Evolutionary conservation across 176 grass and related monocot species (phyloP).

Genomic region (Musa beccarii): DNA sequence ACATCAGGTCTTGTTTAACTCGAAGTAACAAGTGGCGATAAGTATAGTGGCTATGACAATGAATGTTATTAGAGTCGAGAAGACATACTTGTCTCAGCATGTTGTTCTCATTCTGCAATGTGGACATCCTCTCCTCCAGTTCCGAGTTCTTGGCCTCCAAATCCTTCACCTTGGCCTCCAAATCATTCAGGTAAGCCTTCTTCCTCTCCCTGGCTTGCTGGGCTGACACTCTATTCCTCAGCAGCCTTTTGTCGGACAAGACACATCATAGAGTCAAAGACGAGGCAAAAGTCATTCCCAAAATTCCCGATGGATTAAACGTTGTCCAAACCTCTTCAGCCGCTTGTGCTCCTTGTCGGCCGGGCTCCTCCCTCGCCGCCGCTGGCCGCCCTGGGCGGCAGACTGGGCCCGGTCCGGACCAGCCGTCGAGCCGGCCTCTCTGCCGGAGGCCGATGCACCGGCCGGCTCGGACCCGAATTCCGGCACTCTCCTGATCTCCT

Average conservation of each 20-base stretch:
- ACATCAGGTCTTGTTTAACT: too few relatives aligned
- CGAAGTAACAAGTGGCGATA: neutral
- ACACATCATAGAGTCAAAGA: neutral
- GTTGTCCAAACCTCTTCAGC: slow-evolving; percentile 45
- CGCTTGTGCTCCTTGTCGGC: slow-evolving; percentile 99
- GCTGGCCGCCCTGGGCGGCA: slow-evolving; percentile 27
- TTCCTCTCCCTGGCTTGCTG: slow-evolving; percentile 33
- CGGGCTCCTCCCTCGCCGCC: slow-evolving; percentile 64
- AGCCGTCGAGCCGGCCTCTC: slow-evolving; percentile 33
- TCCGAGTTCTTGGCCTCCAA: slow-evolving; percentile 69
- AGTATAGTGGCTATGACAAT: neutral
- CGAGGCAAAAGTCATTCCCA: slow-evolving; percentile 1
- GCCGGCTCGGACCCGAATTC: slow-evolving; percentile 58
- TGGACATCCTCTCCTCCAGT: slow-evolving; percentile 64
- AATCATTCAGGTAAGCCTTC: slow-evolving; percentile 70
- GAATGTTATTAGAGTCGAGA: neutral
- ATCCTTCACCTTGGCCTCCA: slow-evolving; percentile 62
- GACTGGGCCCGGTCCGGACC: slow-evolving; percentile 17
- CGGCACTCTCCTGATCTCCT: slow-evolving; percentile 94
- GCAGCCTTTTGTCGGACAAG: slow-evolving; percentile 7
- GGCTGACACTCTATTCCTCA: slow-evolving; percentile 24
- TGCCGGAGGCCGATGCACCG: slow-evolving; percentile 49
- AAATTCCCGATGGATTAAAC: neutral
- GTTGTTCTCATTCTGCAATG: slow-evolving; percentile 81
- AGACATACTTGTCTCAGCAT: slow-evolving; percentile 54